A percentile compares a stretch with the other conserved stretches of the same genome.
phyloP scores from a whole-genome alignment of 805 yeast species.

The Peterozyma toletana region DNA sequence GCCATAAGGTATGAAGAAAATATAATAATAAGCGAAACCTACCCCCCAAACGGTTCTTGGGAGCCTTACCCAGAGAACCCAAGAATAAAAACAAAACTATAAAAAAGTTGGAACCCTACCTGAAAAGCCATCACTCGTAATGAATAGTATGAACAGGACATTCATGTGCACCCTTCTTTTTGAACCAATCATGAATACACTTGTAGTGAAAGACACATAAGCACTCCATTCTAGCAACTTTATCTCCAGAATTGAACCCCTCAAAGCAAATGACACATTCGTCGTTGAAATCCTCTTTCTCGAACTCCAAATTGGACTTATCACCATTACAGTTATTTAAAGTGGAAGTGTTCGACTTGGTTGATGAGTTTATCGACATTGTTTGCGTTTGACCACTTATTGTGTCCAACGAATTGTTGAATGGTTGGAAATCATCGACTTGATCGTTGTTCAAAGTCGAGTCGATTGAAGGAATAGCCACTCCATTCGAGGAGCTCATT shows the following conservation, averaged over 20 bases:
- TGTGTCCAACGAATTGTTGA: neutral
- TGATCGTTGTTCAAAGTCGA: neutral
- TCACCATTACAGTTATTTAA: neutral
- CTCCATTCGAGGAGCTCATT: neutral
- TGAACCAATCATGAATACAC: slow-evolving; percentile 90
- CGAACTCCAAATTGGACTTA: slow-evolving; percentile 5
- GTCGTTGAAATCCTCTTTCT: slow-evolving; percentile 17
- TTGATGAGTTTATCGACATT: neutral
- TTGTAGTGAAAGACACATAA: slow-evolving; percentile 88
- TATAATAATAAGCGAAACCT: no score
- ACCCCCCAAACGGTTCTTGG: no score
- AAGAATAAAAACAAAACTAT: no score
- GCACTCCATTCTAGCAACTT: slow-evolving; percentile 89
- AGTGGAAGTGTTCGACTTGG: neutral
- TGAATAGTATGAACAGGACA: slow-evolving; percentile 77
- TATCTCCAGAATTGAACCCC: slow-evolving; percentile 77
- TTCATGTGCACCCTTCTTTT: slow-evolving; percentile 74
- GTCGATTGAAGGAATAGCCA: slow-evolving; percentile 3
- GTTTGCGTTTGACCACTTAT: neutral
- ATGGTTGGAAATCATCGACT: no score
- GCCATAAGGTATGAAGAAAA: no score
- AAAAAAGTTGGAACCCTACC: no score
- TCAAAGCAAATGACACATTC: slow-evolving; percentile 96
- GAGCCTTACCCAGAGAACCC: no score
- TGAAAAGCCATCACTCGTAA: neutral